Evolutionary conservation across 345 rosid species (phyloP).

Genomic region (Moringa oleifera): DNA sequence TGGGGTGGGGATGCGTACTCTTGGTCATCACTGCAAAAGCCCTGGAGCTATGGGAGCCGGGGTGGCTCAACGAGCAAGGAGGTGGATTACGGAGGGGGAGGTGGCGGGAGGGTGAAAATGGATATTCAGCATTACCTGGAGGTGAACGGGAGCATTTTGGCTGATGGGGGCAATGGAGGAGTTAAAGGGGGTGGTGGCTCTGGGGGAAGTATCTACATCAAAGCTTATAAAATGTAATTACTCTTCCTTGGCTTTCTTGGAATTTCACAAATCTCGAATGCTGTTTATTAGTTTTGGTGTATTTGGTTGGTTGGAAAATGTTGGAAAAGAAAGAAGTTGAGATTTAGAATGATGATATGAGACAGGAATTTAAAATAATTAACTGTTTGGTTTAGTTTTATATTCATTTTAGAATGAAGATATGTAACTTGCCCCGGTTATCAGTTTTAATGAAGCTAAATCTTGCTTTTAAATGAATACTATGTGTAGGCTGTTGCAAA

Average conservation of each 20-base stretch:
- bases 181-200: slow-evolving; percentile 93
- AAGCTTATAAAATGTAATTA: slow-evolving; percentile 76
- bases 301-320: background rate
- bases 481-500: background rate
- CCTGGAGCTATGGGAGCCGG: slow-evolving; percentile 80
- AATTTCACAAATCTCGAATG: background rate
- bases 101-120: slow-evolving; percentile 79
- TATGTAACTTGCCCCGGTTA: background rate
- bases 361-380: background rate
- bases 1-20: slow-evolving; percentile 99
- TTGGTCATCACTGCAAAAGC: slow-evolving; percentile 74
- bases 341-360: background rate
- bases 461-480: background rate
- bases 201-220: slow-evolving; percentile 81
- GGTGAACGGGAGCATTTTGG: slow-evolving; percentile 68
- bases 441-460: background rate
- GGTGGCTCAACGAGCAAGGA: slow-evolving; percentile 89
- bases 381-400: background rate
- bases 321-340: background rate
- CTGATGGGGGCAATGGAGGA: slow-evolving; percentile 87
- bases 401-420: background rate
- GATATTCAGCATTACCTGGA: slow-evolving; percentile 38
- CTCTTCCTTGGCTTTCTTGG: slow-evolving; percentile 11
- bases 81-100: slow-evolving; percentile 84
- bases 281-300: slow-evolving; percentile 17